phyloP scores from a whole-genome alignment of 192 early-diverging fungal genomes.

The Haplosporangium gracile region DNA sequence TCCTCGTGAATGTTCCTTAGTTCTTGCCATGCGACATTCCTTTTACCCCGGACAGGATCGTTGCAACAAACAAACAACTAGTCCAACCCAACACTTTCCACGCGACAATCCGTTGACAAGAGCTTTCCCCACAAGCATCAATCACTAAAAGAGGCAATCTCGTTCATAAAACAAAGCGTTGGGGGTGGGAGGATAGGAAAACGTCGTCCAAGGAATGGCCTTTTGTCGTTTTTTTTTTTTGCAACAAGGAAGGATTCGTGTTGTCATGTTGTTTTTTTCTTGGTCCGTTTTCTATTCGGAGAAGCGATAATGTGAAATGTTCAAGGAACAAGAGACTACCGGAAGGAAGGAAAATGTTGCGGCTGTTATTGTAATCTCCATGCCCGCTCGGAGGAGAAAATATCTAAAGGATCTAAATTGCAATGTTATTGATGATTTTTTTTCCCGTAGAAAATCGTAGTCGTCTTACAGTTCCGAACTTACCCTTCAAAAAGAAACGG shows the following conservation, averaged over 20 bases:
- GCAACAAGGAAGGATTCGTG: not conserved
- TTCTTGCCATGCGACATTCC: not conserved
- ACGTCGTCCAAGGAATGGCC: not conserved
- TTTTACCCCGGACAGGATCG: not conserved
- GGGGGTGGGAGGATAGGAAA: not conserved
- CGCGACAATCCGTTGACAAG: not conserved
- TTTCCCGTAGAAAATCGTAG: conserved; percentile 4
- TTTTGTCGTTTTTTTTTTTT: not conserved
- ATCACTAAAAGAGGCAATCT: conserved; percentile 13
- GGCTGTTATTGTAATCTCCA: not conserved
- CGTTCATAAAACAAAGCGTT: conserved; percentile 8
- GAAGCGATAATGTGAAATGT: not conserved
- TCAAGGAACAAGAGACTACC: too few relatives aligned
- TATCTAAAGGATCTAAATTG: not conserved
- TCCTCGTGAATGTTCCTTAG: not conserved
- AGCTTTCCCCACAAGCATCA: conserved; percentile 10
- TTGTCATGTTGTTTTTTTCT: not conserved
- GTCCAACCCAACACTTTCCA: not conserved
- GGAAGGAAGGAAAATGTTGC: not conserved
- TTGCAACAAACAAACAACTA: not conserved
- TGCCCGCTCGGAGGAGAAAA: not conserved
- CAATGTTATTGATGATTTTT: not conserved
- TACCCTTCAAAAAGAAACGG: not conserved
- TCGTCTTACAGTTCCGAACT: not conserved
- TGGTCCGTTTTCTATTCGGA: not conserved